Evolutionary conservation across 345 rosid species (phyloP).

Genomic region (Nephelium lappaceum): DNA sequence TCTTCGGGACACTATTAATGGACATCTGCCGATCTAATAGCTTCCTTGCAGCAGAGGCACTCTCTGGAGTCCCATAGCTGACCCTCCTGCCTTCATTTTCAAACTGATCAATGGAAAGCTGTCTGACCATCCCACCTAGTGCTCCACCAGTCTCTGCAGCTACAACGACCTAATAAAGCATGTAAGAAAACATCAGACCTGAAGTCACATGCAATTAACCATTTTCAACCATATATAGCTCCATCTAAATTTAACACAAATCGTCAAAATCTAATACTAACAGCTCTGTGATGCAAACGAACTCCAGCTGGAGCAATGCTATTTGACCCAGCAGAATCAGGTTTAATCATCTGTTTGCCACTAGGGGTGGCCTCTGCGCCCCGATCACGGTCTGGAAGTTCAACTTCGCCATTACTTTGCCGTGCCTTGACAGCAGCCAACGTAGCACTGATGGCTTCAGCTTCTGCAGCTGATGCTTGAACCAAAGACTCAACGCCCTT

Average conservation of each 20-base stretch:
- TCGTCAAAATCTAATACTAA: slow-evolving; percentile 43
- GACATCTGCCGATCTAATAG: slow-evolving; percentile 97
- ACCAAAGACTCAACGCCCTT: slow-evolving; percentile 97
- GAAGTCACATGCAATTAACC: slow-evolving; percentile 8
- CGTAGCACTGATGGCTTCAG: slow-evolving; percentile 98
- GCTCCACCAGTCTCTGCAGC: slow-evolving; percentile 99
- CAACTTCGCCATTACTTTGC: slow-evolving; percentile 88
- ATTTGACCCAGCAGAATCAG: slow-evolving; percentile 68
- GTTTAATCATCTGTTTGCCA: slow-evolving; percentile 80
- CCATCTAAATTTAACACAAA: neutral
- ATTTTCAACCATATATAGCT: slow-evolving; percentile 16
- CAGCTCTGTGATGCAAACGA: slow-evolving; percentile 96
- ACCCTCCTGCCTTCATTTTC: slow-evolving; percentile 98
- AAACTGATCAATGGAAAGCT: slow-evolving; percentile 93
- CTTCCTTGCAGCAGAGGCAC: slow-evolving; percentile 95
- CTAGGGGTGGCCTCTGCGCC: slow-evolving; percentile 95
- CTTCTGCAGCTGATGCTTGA: slow-evolving; percentile 98
- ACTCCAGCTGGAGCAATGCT: slow-evolving; percentile 75
- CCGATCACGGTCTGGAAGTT: slow-evolving; percentile 81
- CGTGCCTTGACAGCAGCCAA: slow-evolving; percentile 98
- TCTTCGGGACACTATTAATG: slow-evolving; percentile 88
- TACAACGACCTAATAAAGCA: slow-evolving; percentile 76
- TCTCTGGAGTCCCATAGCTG: slow-evolving; percentile 93
- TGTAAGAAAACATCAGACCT: slow-evolving; percentile 14
- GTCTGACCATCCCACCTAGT: slow-evolving; percentile 97